Evolutionary conservation across 257 asterid genomes (phyloP), one percentile per base, ranked within the genome.

Genomic region (Echium plantagineum): DNA sequence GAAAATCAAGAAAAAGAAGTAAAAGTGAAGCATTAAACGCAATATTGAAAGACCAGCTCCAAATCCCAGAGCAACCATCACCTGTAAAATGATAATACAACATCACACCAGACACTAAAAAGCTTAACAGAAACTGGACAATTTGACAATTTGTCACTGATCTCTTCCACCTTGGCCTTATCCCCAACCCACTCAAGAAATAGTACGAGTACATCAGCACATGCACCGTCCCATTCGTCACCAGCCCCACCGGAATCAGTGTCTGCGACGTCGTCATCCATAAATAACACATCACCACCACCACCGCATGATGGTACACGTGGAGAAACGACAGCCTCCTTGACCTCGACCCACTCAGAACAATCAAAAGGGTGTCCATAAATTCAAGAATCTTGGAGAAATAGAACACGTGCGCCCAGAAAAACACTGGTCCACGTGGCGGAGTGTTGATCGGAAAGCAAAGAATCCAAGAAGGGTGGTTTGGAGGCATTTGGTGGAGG

Each of bases 351-450:
- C 74, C 84, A 42, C 85, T 66, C 32, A 77, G 58, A 35, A 87
- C 68, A 56, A 90, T 85, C 21, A 90, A 59, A 7, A 81, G 72
- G 9, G 97, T 90, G 72, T 90, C 97, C 7, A 78, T 0, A 78
- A 90, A 83, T 59, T 90, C 97, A n/a, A 87, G 85, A 62, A 85
- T 75, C 69, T 87, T 90, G 59, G 96, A 87, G 69, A 90, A 75
- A 68, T 90, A 87, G 75, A 89, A 89, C 2, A 84, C 74, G 79
- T 86, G 86, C 35, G 94, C 97, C 95, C 95, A 89, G 84, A 90
- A 90, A 74, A 90, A 90, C 0, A 83, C 74, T 13, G 94, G 87
- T 10, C 96, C 96, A 4, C 68, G 75, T 1, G 87, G 83, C 21
- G 78, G 90, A 28, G 90, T 81, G 12, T n/a, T n/a, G n/a, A n/a